phyloP scores from a whole-genome alignment of 2,329 filamentous ascomycete species.

The Penicillium capsulatum region DNA sequence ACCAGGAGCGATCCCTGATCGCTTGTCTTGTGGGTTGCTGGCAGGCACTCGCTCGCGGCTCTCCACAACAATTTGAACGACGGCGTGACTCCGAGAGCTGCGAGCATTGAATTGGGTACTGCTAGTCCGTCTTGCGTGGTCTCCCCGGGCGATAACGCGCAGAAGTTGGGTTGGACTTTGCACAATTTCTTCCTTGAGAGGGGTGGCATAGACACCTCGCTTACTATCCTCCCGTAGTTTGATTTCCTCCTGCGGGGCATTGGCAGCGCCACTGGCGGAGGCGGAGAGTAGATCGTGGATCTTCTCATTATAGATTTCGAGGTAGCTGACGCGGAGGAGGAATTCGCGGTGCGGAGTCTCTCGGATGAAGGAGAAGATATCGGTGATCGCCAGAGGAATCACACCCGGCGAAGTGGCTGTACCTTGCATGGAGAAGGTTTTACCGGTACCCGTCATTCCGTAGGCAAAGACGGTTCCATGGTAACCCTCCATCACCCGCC shows the following conservation, averaged over 20 bases:
- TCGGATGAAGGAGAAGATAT: slow-evolving; percentile 98
- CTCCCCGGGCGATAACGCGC: slow-evolving; percentile 89
- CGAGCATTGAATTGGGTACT: slow-evolving; percentile 96
- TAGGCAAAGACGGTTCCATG: slow-evolving; percentile 98
- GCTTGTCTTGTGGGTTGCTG: slow-evolving; percentile 54
- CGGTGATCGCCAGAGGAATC: slow-evolving; percentile 93
- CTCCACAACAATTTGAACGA: slow-evolving; percentile 97
- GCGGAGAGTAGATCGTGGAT: slow-evolving; percentile 90
- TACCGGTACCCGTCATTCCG: slow-evolving; percentile 97
- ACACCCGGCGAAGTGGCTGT: slow-evolving; percentile 93
- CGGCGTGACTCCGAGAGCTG: slow-evolving; percentile 95
- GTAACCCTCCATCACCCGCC: slow-evolving; percentile 97
- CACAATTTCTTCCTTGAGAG: slow-evolving; percentile 96
- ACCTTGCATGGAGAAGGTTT: slow-evolving; percentile 99
- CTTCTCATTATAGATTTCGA: slow-evolving; percentile 98
- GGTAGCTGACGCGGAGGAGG: slow-evolving; percentile 88
- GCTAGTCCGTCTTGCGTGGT: slow-evolving; percentile 81
- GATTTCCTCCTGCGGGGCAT: slow-evolving; percentile 77
- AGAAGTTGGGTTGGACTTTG: slow-evolving; percentile 94
- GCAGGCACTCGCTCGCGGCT: slow-evolving; percentile 78
- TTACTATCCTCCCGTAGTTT: slow-evolving; percentile 96
- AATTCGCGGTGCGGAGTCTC: slow-evolving; percentile 95
- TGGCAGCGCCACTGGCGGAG: slow-evolving; percentile 52
- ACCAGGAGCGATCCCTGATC: slow-evolving; percentile 69
- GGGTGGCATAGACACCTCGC: slow-evolving; percentile 91